Conservation (phyloP, 208 protist species). For the Leishmania martiniquensis region DNA sequence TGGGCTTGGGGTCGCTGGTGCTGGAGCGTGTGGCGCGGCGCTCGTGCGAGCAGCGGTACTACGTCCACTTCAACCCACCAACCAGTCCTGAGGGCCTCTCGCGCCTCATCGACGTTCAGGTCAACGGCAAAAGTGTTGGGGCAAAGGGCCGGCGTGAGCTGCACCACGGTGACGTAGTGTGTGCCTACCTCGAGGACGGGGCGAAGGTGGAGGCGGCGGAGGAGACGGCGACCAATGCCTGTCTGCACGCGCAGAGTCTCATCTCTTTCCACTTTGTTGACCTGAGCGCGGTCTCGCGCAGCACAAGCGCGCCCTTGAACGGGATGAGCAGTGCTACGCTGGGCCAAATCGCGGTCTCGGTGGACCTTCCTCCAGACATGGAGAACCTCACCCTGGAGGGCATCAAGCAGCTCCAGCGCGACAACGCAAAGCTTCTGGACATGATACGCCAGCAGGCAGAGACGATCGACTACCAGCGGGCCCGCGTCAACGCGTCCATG, state of each 20-base stretch:
- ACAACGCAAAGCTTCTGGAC: constrained; percentile 66
- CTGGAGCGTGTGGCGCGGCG: constrained; percentile 63
- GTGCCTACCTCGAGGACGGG: constrained; percentile 50
- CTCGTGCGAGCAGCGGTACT: constrained; percentile 61
- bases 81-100: constrained; percentile 16
- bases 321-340: constrained; percentile 35
- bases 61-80: constrained; percentile 51
- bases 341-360: constrained; percentile 48
- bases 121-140: constrained; percentile 62
- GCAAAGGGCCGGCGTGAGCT: constrained; percentile 45
- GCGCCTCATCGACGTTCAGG: constrained; percentile 49
- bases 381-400: constrained; percentile 43
- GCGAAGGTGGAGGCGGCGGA: constrained; percentile 2
- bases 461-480: constrained; percentile 59
- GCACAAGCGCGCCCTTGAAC: constrained; percentile 13
- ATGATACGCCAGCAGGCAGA: constrained; percentile 56
- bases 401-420: constrained; percentile 61
- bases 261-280: constrained; percentile 78
- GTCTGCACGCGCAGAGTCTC: constrained; percentile 40
- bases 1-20: constrained; percentile 45
- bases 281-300: constrained; percentile 59
- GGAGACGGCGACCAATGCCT: neutral
- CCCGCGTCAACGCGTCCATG: constrained; percentile 36
- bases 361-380: constrained; percentile 39
- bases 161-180: constrained; percentile 72